Conservation (phyloP, 176 grass and related monocot species). For the Puccinellia tenuiflora region DNA sequence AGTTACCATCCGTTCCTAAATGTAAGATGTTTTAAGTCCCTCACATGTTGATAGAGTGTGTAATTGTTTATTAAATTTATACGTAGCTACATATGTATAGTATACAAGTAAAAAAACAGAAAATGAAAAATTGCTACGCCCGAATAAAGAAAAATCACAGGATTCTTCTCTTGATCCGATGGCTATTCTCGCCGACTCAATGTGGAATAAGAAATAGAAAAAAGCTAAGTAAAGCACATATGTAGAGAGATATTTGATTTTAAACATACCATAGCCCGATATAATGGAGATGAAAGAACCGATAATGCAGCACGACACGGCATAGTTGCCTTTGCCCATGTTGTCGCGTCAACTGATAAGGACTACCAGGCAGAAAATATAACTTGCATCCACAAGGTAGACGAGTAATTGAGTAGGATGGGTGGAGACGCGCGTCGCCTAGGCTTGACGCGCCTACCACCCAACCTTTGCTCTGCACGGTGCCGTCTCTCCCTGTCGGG, state of each 20-base stretch:
- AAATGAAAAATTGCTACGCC: neutral
- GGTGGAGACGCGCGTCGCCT: neutral
- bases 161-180: neutral
- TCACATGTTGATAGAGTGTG: too few relatives aligned
- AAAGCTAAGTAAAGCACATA: neutral
- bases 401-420: neutral
- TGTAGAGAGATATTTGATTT: neutral
- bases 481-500: neutral
- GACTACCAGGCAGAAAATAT: neutral
- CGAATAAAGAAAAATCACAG: neutral
- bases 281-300: conserved; percentile 52
- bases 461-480: neutral
- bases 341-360: neutral
- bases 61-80: neutral
- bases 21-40: too few relatives aligned
- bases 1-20: too few relatives aligned
- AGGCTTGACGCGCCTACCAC: neutral
- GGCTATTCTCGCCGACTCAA: neutral
- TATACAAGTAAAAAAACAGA: neutral
- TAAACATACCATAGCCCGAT: conserved; percentile 44
- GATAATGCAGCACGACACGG: conserved; percentile 35
- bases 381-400: neutral
- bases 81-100: neutral
- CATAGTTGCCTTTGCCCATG: conserved; percentile 13
- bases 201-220: neutral